These are phyloP conservation scores for Trametes gibbosa DNA, from an alignment of 768 basidiomycete species.

Conservation along the genomic window DNA sequence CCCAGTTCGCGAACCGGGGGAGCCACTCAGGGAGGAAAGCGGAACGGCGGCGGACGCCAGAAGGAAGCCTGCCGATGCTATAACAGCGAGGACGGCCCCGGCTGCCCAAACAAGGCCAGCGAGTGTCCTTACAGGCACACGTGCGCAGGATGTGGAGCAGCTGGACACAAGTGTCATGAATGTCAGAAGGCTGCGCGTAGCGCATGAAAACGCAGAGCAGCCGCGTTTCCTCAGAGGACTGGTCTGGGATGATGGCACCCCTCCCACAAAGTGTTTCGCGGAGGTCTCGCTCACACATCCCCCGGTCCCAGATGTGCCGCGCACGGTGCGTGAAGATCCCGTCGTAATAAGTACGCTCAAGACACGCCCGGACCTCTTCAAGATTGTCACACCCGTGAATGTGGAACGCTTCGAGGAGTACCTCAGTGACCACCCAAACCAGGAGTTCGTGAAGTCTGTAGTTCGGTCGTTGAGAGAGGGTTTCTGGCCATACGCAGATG, in stretches of 20 bases:
- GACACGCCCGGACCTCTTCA: conserved; percentile 33
- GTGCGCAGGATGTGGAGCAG: neutral
- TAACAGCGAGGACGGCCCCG: too few species aligned
- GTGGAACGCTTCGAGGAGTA: conserved; percentile 30
- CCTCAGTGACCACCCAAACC: too few species aligned
- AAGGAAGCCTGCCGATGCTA: neutral
- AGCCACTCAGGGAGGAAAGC: neutral
- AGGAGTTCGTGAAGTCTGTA: conserved; percentile 36
- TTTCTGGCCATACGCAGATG: too few species aligned
- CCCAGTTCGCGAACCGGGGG: too few species aligned
- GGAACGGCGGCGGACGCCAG: neutral
- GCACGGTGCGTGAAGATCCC: too few species aligned
- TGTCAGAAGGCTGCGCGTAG: neutral
- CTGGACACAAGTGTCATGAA: conserved; percentile 1
- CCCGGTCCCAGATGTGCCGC: conserved; percentile 19
- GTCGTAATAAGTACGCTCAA: conserved; percentile 27
- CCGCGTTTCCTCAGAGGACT: conserved; percentile 15
- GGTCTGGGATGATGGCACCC: conserved; percentile 16
- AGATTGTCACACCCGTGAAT: too few species aligned
- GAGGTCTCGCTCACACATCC: neutral
- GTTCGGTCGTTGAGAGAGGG: conserved; percentile 27
- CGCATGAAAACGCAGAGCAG: neutral
- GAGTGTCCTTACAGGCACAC: neutral
- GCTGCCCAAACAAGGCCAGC: neutral
- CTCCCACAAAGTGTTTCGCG: conserved; percentile 22